Evolutionary conservation across 164 flowering plant species (phyloP), one percentile per base, ranked within the genome.

Genomic region (Stephania cephalantha): DNA sequence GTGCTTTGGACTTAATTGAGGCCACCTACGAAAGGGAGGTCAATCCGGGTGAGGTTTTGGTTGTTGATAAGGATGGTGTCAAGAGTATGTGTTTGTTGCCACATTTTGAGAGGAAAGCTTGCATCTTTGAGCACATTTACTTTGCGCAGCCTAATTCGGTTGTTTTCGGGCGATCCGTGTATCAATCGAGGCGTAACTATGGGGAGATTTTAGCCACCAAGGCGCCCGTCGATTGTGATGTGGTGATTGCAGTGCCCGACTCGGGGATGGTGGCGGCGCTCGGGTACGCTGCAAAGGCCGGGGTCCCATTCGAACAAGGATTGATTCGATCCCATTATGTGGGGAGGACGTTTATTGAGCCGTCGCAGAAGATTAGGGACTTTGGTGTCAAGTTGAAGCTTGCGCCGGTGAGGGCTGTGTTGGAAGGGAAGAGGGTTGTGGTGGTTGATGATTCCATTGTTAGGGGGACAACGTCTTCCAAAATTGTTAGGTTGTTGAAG

Each of bases 401-500:
- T 3, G 87, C 98, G 0, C 97, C 98, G 0, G 93, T 91, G 9
- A 70, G 84, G 20, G 89, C 90, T 1, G 97, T 91, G 0, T 78
- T 93, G 79, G 89, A 90, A 67, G 97, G 99, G 44, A 91, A 91
- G 80, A 84, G 97, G 74, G 99, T 95, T 25, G 99, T 93, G 68
- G 97, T 95, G 18, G 95, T 95, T 75, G 99, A 95, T 82, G 97
- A 95, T 76, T 95, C 99, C 7, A 95, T 95, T 68, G 97, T 93
- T 31, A 88, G 97, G 72, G 97, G 97, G 30, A 95, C 97, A 2
- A 91, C 97, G 0, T 89, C 92, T 10, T 90, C 95, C 2, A 93
- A 91, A 76, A 95, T 95, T 79, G 97, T 95, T 46, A 83, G 97
- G 86, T 63, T 95, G 80, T 11, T 95, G 5, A 91, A 87, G 82